phyloP scores from a whole-genome alignment of 345 rosid species.

The Pugionium cornutum region DNA sequence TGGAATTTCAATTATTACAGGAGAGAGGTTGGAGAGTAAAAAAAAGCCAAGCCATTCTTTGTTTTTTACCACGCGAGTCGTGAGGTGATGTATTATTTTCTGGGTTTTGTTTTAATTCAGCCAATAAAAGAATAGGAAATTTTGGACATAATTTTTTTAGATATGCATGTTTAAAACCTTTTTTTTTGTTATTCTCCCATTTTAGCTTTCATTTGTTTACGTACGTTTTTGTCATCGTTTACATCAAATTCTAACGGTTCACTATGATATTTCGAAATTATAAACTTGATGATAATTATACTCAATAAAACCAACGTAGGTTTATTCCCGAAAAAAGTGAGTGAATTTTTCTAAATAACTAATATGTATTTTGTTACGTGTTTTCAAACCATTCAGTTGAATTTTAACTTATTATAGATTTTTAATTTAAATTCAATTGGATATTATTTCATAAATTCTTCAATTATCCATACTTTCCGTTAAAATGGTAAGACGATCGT shows the following conservation, averaged over 20 bases:
- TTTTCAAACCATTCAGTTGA: too few species aligned
- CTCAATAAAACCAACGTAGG: slow-evolving; percentile 22
- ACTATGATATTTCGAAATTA: slow-evolving; percentile 8
- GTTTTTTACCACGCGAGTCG: slow-evolving; percentile 11
- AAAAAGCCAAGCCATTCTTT: slow-evolving; percentile 28
- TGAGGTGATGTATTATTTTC: slow-evolving; percentile 33
- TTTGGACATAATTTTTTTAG: slow-evolving; percentile 35
- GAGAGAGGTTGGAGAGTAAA: slow-evolving; percentile 24
- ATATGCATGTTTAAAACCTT: slow-evolving; percentile 24
- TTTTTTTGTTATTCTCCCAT: slow-evolving; percentile 3
- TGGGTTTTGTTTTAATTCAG: slow-evolving; percentile 26
- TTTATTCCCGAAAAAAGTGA: neutral
- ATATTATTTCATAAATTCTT: too few species aligned
- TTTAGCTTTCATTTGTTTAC: neutral
- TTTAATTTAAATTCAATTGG: too few species aligned
- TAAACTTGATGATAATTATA: slow-evolving; percentile 18
- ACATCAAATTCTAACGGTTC: slow-evolving; percentile 18
- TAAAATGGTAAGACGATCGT: too few species aligned
- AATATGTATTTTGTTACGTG: too few species aligned
- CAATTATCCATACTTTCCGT: too few species aligned
- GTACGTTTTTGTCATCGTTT: slow-evolving; percentile 5
- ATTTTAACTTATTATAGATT: too few species aligned
- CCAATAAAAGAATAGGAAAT: slow-evolving; percentile 41
- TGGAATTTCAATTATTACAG: slow-evolving; percentile 21
- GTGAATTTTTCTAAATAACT: too few species aligned